Evolutionary conservation across 495 filamentous ascomycete genomes (phyloP), one percentile per base, ranked within the genome.

Genomic region (Aeminium ludgeri): DNA sequence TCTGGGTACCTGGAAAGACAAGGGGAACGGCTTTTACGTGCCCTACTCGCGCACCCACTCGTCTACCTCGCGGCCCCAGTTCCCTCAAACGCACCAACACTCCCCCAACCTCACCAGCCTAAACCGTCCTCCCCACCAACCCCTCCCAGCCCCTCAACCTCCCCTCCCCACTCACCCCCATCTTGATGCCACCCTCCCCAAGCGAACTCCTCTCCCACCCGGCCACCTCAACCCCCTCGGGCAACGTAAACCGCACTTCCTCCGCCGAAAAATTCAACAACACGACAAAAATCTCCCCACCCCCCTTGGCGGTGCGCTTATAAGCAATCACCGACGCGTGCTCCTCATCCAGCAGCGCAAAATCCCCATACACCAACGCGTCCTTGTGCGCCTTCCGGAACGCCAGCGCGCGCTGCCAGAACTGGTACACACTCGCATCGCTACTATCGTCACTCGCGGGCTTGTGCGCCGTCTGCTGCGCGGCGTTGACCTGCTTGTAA

Each of bases 301-400:
- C 37, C 13, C 51, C 54, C 29, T 49, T 55, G 23, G 51, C 41
- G 1, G 39, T 50, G 15, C 57, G 32, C 41, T 51, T 43, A 33
- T 63, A 69, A 29, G 64, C 57, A 39, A 66, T 61, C 1, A 68
- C 49, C n/a, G 52, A 43, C 15, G 51, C 50, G 34, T 57, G 48
- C 15, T 56, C 50, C 0, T 49, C 36, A 38, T 58, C 55, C 5
- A 64, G 32, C n/a, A 63, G 41, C 35, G 58, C 46, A 38, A 60
- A 66, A 38, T 61, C 56, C 6, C 65, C 65, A 36, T 69, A 66
- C 4, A 67, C 55, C 38, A 67, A 66, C 3, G 55, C 54, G 34
- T 64, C 58, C 16, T 59, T 58, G 36, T 65, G 53, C 30, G 49
- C 46, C 38, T 66, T 66, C 20, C 65, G 46, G 12, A 54, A 44